A percentile compares a stretch with the other conserved stretches of the same genome.
phyloP scores from a whole-genome alignment of 176 grass and related monocot genomes.

The Sorghum bicolor region DNA sequence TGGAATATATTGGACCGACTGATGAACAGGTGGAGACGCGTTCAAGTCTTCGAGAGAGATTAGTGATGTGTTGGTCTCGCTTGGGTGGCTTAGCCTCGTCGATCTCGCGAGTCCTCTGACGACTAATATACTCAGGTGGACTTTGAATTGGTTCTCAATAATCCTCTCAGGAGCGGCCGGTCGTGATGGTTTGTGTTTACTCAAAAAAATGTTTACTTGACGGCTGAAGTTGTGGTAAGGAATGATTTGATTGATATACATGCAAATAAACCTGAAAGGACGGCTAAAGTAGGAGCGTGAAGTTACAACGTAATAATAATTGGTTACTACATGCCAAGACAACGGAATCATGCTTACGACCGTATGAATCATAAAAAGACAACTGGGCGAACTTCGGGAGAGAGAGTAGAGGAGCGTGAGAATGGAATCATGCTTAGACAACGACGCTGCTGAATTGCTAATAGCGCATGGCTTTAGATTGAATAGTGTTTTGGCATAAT shows the following conservation, averaged over 20 bases:
- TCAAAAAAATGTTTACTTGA: neutral
- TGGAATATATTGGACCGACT: neutral
- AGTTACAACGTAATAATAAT: too few species aligned
- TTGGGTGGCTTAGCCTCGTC: neutral
- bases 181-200: neutral
- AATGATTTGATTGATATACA: neutral
- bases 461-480: neutral
- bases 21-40: slow-evolving; percentile 8
- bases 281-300: too few species aligned
- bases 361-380: neutral
- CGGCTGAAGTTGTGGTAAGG: neutral
- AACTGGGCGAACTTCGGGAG: neutral
- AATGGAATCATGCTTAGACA: neutral
- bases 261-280: too few species aligned
- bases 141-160: neutral
- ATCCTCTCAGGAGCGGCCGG: neutral
- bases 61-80: neutral
- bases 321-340: too few species aligned
- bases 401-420: neutral
- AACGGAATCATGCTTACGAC: too few species aligned
- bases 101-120: neutral
- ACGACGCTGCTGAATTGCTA: too few species aligned
- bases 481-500: neutral
- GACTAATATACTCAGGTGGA: neutral
- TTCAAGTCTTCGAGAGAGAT: neutral